Evolutionary conservation across 2,329 filamentous ascomycete species (phyloP).

Genomic region (Penicillium capsulatum): DNA sequence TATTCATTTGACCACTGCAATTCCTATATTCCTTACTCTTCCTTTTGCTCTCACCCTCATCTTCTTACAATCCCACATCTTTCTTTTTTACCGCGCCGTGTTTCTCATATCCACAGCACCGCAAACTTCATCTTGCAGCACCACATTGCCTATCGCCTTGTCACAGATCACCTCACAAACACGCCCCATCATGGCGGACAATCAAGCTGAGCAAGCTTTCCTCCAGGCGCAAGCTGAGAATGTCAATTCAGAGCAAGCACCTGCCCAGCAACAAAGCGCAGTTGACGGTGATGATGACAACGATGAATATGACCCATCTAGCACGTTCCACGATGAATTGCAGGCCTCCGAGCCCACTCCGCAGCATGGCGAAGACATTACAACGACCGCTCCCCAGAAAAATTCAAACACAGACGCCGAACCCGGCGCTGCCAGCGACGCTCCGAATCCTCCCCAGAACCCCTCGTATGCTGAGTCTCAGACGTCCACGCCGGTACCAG

Average conservation of each 20-base stretch:
- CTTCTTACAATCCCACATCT: not conserved
- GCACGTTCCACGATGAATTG: slow-evolving; percentile 44
- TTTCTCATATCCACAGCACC: too few relatives aligned
- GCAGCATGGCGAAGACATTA: slow-evolving; percentile 29
- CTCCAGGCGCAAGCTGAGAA: slow-evolving; percentile 48
- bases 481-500: slow-evolving; percentile 29
- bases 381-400: slow-evolving; percentile 19
- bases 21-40: too few relatives aligned
- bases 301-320: slow-evolving; percentile 54
- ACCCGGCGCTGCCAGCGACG: slow-evolving; percentile 28
- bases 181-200: slow-evolving; percentile 46
- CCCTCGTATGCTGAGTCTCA: slow-evolving; percentile 35
- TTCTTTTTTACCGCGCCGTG: too few relatives aligned
- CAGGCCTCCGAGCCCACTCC: slow-evolving; percentile 29
- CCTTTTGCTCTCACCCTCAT: not conserved
- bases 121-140: too few relatives aligned
- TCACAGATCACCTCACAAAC: slow-evolving; percentile 9
- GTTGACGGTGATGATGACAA: slow-evolving; percentile 52
- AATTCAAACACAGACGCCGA: slow-evolving; percentile 25
- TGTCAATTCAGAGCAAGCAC: slow-evolving; percentile 35
- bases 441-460: slow-evolving; percentile 29
- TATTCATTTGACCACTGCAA: too few relatives aligned
- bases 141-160: not conserved
- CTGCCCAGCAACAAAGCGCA: slow-evolving; percentile 52
- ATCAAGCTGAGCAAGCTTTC: slow-evolving; percentile 53